Evolutionary conservation across 1,139 yeast species (phyloP).

Genomic region (Insectozyma bohioensis): DNA sequence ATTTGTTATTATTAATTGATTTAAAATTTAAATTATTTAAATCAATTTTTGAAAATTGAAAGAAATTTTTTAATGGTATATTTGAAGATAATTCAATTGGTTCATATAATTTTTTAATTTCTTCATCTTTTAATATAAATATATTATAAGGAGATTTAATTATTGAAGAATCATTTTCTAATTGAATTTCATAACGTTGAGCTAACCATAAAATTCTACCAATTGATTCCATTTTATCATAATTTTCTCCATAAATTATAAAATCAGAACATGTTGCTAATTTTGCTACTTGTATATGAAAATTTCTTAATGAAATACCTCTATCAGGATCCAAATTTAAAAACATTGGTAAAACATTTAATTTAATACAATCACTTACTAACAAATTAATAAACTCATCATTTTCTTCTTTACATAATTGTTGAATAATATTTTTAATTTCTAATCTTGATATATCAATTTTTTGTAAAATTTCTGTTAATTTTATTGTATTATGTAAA

Average conservation of each 20-base stretch:
- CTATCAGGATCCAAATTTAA: constrained; percentile 59
- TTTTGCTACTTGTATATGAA: constrained; percentile 74
- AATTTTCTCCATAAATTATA: constrained; percentile 51
- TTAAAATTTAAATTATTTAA: constrained; percentile 5
- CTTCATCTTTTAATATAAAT: constrained; percentile 16
- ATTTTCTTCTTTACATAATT: constrained; percentile 16
- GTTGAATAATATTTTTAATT: constrained; percentile 24
- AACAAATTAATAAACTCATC: constrained; percentile 20
- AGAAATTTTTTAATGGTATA: constrained; percentile 8
- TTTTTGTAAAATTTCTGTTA: constrained; percentile 58
- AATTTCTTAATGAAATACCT: constrained; percentile 73
- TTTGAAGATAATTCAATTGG: constrained; percentile 2
- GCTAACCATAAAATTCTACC: constrained; percentile 57
- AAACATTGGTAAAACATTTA: constrained; percentile 53
- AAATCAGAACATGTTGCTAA: constrained; percentile 69
- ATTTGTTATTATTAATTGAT: constrained; percentile 6
- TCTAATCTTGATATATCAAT: constrained; percentile 40
- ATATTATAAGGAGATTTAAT: constrained; percentile 15
- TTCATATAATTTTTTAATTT: constrained; percentile 4
- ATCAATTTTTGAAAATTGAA: constrained; percentile 9
- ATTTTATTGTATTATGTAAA: constrained; percentile 62
- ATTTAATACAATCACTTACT: constrained; percentile 41
- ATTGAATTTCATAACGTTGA: constrained; percentile 37
- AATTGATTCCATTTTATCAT: constrained; percentile 39
- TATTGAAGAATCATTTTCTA: background rate